These are phyloP conservation scores for Isochrysis galbana DNA, from an alignment of 78 protist genomes.

Conservation along the genomic window DNA sequence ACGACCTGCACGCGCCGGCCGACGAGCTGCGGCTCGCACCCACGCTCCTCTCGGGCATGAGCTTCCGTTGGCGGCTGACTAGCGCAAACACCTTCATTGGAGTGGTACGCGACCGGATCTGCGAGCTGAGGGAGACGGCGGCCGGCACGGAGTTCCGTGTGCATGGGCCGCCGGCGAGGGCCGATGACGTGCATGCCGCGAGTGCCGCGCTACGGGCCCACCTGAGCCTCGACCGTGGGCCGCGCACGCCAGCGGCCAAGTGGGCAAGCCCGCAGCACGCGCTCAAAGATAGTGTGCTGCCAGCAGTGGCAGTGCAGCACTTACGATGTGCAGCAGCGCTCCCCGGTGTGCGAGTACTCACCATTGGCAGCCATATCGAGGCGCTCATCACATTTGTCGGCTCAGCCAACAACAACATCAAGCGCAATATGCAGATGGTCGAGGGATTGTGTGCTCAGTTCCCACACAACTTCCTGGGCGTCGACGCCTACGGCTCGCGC, in stretches of 20 bases:
- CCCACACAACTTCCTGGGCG: no score
- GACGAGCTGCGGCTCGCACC: neutral
- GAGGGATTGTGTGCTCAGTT: neutral
- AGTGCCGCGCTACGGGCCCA: neutral
- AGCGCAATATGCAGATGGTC: constrained; percentile 36
- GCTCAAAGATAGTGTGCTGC: no score
- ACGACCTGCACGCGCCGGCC: neutral
- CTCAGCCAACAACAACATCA: constrained; percentile 33
- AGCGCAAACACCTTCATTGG: neutral
- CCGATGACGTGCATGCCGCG: no score
- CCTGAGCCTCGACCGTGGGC: neutral
- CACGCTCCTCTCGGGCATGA: constrained; percentile 11
- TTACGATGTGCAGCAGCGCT: neutral
- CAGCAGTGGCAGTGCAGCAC: neutral
- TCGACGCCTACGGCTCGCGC: neutral
- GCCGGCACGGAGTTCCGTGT: neutral
- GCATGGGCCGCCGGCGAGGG: neutral
- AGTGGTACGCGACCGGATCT: neutral
- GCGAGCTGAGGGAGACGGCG: neutral
- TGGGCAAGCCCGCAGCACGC: no score
- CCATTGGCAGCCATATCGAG: neutral
- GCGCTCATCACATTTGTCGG: neutral
- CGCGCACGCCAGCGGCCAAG: neutral
- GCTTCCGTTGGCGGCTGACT: neutral
- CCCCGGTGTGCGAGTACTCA: constrained; percentile 5